Conservation (phyloP, 1,284 basidiomycete genomes). For the Coriolopsis trogii region DNA sequence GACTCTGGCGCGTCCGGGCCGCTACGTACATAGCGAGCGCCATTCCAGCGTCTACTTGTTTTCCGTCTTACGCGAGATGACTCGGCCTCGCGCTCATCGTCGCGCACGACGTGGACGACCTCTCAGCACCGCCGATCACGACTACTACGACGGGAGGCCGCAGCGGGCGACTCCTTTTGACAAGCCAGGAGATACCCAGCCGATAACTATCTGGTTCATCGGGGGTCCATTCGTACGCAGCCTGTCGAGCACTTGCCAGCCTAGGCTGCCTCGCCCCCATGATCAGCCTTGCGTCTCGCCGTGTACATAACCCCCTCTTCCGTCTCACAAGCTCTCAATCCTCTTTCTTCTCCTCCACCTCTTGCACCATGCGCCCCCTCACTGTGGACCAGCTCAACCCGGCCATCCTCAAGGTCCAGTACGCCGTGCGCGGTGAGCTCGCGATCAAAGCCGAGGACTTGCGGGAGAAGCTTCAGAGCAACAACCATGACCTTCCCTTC, state of each 20-base stretch:
- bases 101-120: conserved; percentile 15
- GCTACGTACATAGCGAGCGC: background rate
- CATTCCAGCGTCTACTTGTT: conserved; percentile 1
- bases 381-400: conserved; percentile 78
- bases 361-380: conserved; percentile 55
- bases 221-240: conserved; percentile 7
- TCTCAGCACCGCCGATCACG: too few relatives aligned
- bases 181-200: conserved; percentile 9
- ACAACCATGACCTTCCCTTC: conserved; percentile 76
- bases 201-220: conserved; percentile 17
- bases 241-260: background rate
- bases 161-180: too few relatives aligned
- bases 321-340: conserved; percentile 14
- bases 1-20: background rate
- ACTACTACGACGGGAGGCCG: too few relatives aligned
- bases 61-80: background rate
- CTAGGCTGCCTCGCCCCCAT: conserved; percentile 19
- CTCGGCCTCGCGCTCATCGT: conserved; percentile 20
- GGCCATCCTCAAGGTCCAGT: conserved; percentile 86
- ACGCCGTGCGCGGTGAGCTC: conserved; percentile 96
- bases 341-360: conserved; percentile 17
- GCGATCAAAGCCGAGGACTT: conserved; percentile 93
- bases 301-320: conserved; percentile 20
- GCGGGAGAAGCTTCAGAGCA: conserved; percentile 65
- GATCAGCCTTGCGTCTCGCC: conserved; percentile 21